Evolutionary conservation across 148 eudicot species (phyloP), one percentile per base, ranked within the genome.

Genomic region (Simmondsia chinensis): DNA sequence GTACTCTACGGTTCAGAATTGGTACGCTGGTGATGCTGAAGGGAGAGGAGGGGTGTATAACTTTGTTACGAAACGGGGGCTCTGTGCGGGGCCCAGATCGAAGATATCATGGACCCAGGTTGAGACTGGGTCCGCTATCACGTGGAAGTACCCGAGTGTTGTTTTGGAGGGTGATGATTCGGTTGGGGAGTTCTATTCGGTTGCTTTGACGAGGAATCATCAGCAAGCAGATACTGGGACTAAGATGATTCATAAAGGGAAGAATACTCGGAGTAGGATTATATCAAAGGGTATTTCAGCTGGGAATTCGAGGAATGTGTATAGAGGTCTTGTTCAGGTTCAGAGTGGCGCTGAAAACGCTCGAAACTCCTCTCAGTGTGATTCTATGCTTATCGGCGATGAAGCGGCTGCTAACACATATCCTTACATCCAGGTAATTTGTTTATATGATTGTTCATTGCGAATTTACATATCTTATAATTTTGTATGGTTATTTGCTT

Each of bases 21-120:
- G 88, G 95, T 91, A 82, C 58, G 88, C 94, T 27, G 94, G 97
- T 10, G 94, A 91, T 65, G 88, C 76, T 48, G 66, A 91, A 39
- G 95, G 97, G 28, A 68, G 3, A 39, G 97, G 97, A 3, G 97
- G 95, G 61, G 74, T 85, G 4, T 84, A 68, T 46, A 91, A 91
- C 48, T 85, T 91, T 54, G 97, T 91, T n/a, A 91, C 97, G 0
- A 91, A 91, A 61, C 60, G 95, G 49, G 97, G 97, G n/a, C 34
- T 91, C 29, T 91, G 94, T 64, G 80, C 80, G 26, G 95, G 97
- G 25, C 55, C 41, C 1, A 52, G 74, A 23, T 91, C 95, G 6
- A 91, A 82, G 83, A 91, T 91, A 57, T 91, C 95, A 5, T 86
- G 95, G 94, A 91, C 95, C 1, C 99, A 85, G 45, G 94, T 91